Evolutionary conservation across 2,329 filamentous ascomycete species (phyloP).

Genomic region (Chrysoporthe austroafricana): DNA sequence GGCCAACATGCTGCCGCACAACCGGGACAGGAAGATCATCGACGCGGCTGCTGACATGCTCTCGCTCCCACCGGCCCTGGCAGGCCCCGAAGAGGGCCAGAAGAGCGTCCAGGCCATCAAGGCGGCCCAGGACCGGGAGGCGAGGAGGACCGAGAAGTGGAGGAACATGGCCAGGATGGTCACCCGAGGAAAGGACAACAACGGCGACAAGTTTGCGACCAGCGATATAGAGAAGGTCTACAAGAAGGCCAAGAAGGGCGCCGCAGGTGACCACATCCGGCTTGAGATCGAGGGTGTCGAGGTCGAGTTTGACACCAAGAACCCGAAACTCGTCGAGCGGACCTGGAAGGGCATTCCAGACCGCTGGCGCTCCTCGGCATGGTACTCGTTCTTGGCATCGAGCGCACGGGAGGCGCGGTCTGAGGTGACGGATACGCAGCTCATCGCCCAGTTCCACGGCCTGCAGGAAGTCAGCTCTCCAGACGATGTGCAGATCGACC

Average conservation of each 20-base stretch:
- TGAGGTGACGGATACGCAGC: constrained; percentile 69
- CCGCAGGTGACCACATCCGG: constrained; percentile 56
- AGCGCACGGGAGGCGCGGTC: constrained; percentile 70
- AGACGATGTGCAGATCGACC: constrained; percentile 95
- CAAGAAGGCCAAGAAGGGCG: constrained; percentile 71
- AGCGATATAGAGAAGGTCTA: constrained; percentile 62
- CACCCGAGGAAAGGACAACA: constrained; percentile 53
- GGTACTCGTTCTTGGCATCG: constrained; percentile 87
- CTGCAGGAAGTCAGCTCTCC: constrained; percentile 76
- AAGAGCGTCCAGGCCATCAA: constrained; percentile 56
- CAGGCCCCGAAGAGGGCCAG: constrained; percentile 60
- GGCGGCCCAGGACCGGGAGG: constrained; percentile 65
- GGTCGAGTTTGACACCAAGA: constrained; percentile 79
- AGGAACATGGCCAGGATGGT: constrained; percentile 66
- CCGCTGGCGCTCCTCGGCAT: constrained; percentile 89
- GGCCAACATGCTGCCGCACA: constrained; percentile 63
- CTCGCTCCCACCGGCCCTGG: constrained; percentile 59
- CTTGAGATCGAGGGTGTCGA: constrained; percentile 61
- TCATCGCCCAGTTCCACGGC: constrained; percentile 73
- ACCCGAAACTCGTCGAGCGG: constrained; percentile 83
- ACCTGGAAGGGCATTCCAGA: constrained; percentile 99
- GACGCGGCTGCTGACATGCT: constrained; percentile 72
- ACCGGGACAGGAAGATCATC: constrained; percentile 63
- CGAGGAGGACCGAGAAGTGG: constrained; percentile 68
- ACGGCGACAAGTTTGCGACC: constrained; percentile 74